Conservation (phyloP, 345 rosid genomes). For the Eutrema japonicum region DNA sequence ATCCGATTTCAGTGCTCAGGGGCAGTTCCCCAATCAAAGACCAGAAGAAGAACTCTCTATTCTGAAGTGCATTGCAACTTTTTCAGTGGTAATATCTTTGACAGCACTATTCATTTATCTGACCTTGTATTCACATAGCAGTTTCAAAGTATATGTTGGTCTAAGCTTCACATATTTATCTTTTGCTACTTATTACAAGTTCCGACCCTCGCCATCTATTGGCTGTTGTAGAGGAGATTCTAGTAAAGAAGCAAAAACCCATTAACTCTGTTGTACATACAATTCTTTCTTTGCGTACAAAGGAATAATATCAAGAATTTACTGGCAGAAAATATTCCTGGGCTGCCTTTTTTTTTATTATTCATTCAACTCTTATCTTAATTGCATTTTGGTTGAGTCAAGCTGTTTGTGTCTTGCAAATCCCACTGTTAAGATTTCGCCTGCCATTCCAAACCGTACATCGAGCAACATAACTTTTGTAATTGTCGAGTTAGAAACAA, state of each 20-base stretch:
- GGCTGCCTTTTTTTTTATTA: not conserved
- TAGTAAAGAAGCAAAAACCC: slow-evolving; percentile 37
- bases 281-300: slow-evolving; percentile 40
- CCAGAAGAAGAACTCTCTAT: slow-evolving; percentile 56
- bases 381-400: not conserved
- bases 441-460: too few species aligned
- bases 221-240: slow-evolving; percentile 41
- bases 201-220: slow-evolving; percentile 48
- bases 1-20: slow-evolving; percentile 57
- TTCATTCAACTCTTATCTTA: not conserved
- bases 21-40: slow-evolving; percentile 61
- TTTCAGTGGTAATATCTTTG: slow-evolving; percentile 51
- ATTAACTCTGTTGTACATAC: slow-evolving; percentile 40
- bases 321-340: slow-evolving; percentile 23
- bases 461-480: too few species aligned
- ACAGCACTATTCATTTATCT: slow-evolving; percentile 62
- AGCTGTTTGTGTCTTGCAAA: not conserved
- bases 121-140: slow-evolving; percentile 56
- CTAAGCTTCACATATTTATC: slow-evolving; percentile 60
- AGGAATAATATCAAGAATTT: slow-evolving; percentile 29
- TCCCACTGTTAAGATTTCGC: not conserved
- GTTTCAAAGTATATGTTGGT: slow-evolving; percentile 63
- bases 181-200: slow-evolving; percentile 53
- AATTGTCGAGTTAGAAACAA: not conserved
- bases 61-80: slow-evolving; percentile 54